These are phyloP conservation scores for Punctularia strigosozonata DNA, from an alignment of 768 basidiomycete genomes.

Conservation along the genomic window DNA sequence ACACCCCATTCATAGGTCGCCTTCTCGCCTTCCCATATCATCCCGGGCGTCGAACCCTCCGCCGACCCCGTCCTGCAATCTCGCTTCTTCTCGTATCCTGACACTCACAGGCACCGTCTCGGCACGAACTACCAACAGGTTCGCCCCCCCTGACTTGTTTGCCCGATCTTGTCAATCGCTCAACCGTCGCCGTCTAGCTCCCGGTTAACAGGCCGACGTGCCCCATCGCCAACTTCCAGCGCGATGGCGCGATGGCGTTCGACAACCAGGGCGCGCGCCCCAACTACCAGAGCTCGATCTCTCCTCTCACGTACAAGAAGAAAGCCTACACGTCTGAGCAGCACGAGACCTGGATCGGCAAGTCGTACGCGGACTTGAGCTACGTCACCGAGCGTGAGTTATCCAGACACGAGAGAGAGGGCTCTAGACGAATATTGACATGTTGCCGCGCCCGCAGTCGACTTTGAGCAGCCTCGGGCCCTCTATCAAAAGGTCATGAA, in stretches of 20 bases:
- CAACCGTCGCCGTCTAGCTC: conserved; percentile 38
- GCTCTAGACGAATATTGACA: background rate
- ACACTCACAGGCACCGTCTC: conserved; percentile 79
- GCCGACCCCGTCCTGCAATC: conserved; percentile 91
- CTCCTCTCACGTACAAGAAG: conserved; percentile 53
- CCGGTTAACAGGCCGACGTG: conserved; percentile 75
- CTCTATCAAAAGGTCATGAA: conserved; percentile 61
- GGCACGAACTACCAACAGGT: conserved; percentile 60
- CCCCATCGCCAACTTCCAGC: conserved; percentile 85
- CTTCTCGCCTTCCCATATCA: conserved; percentile 78
- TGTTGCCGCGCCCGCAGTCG: conserved; percentile 31
- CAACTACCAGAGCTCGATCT: conserved; percentile 76
- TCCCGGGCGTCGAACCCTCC: conserved; percentile 84
- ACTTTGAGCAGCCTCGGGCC: conserved; percentile 76
- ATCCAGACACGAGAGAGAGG: no score
- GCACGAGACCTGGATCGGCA: conserved; percentile 71
- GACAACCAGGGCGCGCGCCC: conserved; percentile 76
- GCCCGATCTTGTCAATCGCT: no score
- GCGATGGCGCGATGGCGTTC: conserved; percentile 61
- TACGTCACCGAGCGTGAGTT: conserved; percentile 72
- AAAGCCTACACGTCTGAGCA: conserved; percentile 25
- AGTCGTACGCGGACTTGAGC: conserved; percentile 55
- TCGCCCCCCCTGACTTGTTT: conserved; percentile 3
- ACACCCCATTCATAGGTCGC: conserved; percentile 34
- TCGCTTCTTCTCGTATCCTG: conserved; percentile 90